A percentile compares a stretch with the other conserved stretches of the same genome.
Conservation (phyloP, 768 basidiomycete species). For the Inosperma sp. region DNA sequence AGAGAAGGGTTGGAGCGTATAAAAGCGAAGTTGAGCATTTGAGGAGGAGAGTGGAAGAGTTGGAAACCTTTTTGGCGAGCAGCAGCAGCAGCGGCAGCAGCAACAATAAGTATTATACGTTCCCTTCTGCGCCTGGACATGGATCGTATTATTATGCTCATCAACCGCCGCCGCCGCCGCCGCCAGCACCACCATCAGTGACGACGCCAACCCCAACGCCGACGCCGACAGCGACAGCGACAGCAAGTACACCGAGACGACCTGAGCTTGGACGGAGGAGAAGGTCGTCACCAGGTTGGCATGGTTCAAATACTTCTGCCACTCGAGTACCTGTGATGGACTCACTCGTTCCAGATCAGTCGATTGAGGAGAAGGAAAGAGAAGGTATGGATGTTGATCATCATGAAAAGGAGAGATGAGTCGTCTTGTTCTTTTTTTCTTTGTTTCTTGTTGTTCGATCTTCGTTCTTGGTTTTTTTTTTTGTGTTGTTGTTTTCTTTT, state of each 20-base stretch:
- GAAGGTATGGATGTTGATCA: constrained; percentile 16
- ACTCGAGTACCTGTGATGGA: too few species aligned
- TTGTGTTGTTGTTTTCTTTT: too few species aligned
- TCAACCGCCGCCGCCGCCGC: background rate
- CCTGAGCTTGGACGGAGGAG: too few species aligned
- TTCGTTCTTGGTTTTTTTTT: too few species aligned
- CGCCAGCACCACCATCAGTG: too few species aligned
- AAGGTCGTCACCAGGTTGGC: too few species aligned
- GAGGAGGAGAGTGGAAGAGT: constrained; percentile 60
- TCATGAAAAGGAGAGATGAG: constrained; percentile 19
- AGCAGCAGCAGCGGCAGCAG: background rate
- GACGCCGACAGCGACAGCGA: background rate
- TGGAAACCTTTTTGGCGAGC: constrained; percentile 48
- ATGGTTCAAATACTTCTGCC: too few species aligned
- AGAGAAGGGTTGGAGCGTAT: constrained; percentile 54
- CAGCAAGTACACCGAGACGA: background rate
- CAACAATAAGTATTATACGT: background rate
- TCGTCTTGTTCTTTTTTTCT: too few species aligned
- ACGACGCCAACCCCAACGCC: too few species aligned
- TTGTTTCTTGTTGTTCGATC: too few species aligned
- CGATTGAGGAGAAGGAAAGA: background rate
- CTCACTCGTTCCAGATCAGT: too few species aligned
- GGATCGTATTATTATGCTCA: background rate
- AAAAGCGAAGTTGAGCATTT: constrained; percentile 58
- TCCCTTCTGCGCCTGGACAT: background rate